phyloP scores from a whole-genome alignment of 768 basidiomycete genomes.

The Kwoniella mangroviensis region DNA sequence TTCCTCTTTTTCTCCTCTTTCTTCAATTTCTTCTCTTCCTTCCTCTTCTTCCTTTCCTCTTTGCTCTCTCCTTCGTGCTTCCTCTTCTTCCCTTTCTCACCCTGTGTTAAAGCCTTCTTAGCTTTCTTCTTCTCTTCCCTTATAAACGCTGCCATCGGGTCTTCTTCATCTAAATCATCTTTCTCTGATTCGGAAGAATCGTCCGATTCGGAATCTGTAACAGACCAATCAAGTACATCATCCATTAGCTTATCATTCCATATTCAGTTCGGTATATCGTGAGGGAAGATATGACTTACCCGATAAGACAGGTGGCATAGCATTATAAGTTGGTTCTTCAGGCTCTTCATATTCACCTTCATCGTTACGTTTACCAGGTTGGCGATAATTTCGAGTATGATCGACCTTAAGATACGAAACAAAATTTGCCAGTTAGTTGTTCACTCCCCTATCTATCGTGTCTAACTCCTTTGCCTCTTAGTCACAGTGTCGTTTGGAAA shows the following conservation, averaged over 20 bases:
- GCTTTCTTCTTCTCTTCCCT: conserved; percentile 66
- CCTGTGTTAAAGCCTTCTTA: conserved; percentile 26
- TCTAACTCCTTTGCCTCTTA: too few relatives aligned
- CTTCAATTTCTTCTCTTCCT: conserved; percentile 74
- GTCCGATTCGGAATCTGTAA: conserved; percentile 20
- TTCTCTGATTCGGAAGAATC: conserved; percentile 44
- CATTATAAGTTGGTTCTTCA: conserved; percentile 86
- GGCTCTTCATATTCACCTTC: conserved; percentile 83
- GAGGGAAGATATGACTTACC: conserved; percentile 60
- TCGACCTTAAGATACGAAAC: conserved; percentile 45
- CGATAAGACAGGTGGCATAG: conserved; percentile 72
- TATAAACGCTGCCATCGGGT: conserved; percentile 95
- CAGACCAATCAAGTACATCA: conserved; percentile 15
- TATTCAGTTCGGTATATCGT: too few relatives aligned
- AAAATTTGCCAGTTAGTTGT: too few relatives aligned
- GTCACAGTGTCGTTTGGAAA: too few relatives aligned
- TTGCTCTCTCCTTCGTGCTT: conserved; percentile 64
- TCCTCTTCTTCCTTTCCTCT: conserved; percentile 71
- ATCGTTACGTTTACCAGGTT: conserved; percentile 75
- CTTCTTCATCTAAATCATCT: conserved; percentile 82
- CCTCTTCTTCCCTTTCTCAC: conserved; percentile 64
- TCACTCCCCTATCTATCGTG: too few relatives aligned
- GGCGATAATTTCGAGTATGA: conserved; percentile 77
- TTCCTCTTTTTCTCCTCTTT: conserved; percentile 57
- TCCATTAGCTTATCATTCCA: background rate